Evolutionary conservation across 164 flowering plant genomes (phyloP), one percentile per base, ranked within the genome.

Genomic region (Kalanchoe fedtschenkoi): DNA sequence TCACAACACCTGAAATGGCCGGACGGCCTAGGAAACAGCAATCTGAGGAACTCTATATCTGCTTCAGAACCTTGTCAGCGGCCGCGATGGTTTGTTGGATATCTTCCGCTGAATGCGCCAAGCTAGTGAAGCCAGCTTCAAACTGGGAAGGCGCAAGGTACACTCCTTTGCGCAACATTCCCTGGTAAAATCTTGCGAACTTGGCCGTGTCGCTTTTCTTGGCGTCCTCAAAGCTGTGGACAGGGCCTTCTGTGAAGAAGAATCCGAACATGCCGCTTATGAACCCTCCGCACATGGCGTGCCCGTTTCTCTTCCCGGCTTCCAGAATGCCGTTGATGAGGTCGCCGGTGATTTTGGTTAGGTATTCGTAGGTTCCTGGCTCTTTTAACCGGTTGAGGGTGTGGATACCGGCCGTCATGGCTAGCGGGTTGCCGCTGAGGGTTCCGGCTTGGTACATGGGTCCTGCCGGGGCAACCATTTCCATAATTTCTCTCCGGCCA

Each of bases 391-490:
- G 73, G 66, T 81, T 81, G 1, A 93, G 91, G 0, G 99, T 93
- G 71, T 91, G 92, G 32, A 93, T 90, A 5, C 99, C 97, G 1
- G 97, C 96, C 7, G 97, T 87, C 99, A 93, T 93, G 13, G 99
- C 97, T 72, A 93, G 69, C 32, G 99, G 97, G 67, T 88, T 93
- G 60, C 97, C 97, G 68, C 99, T 93, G 67, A 93, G 76, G 61
- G 99, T 93, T 56, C 99, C 97, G 33, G 95, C 99, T 64, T 93
- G 96, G 70, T 88, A 90, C 95, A 93, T 83, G 24, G 97, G 99
- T 30, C 99, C 99, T 42, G 96, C 89, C 5, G 99, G 97, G 3
- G 99, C 99, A 61, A 93, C 99, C 95, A 88, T 83, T 72, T 93
- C 93, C 99, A 91, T 88, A 6, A 93, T 90, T 41, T 90, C 97